Evolutionary conservation across 495 filamentous ascomycete genomes (phyloP), one percentile per base, ranked within the genome.

Genomic region (Lasiosphaeria miniovina): DNA sequence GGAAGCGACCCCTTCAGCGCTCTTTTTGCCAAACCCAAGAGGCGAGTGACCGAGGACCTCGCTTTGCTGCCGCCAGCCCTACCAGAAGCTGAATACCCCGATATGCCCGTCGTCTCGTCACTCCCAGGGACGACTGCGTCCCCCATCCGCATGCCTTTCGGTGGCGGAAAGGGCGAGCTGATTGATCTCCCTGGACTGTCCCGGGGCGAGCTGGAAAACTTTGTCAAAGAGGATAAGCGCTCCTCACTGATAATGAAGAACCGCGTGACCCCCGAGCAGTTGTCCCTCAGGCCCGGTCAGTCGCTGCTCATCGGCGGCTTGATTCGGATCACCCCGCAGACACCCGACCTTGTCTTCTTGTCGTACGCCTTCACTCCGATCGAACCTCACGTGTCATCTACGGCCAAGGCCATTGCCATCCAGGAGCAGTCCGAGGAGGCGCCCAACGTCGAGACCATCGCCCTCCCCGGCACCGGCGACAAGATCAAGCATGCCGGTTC

Each of bases 41-140:
- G 68, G 35, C 61, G 50, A 11, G 50, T 62, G 32, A 34, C 69
- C 41, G 68, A 68, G 32, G 69, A 76, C 24, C 65, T 60, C 51
- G 72, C 76, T 34, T 82, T 91, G 51, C 82, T 91, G n/a, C 92
- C 91, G 0, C 91, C 91, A 5, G 77, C 85, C 12, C 89, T 81
- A 59, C 77, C 74, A 24, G 91, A 95, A 62, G 86, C 81, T 6
- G 71, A 84, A 6, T 96, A 84, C 66, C 93, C 93, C 24, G 76
- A 80, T 3, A 90, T 96, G 80, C 93, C 93, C 3, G 69, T 92
- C 9, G 84, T 96, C 17, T 96, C 92, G 1, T 80, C 89, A 8
- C 76, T 98, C 24, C 91, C 94, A 1, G 94, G 94, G 1, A 99
- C 94, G 0, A 99, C 94, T 0, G 94, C 91, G 2, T 93, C 91